Evolutionary conservation across 805 yeast species (phyloP), one percentile per base, ranked within the genome.

Genomic region (Nakazawaea molendinolei): DNA sequence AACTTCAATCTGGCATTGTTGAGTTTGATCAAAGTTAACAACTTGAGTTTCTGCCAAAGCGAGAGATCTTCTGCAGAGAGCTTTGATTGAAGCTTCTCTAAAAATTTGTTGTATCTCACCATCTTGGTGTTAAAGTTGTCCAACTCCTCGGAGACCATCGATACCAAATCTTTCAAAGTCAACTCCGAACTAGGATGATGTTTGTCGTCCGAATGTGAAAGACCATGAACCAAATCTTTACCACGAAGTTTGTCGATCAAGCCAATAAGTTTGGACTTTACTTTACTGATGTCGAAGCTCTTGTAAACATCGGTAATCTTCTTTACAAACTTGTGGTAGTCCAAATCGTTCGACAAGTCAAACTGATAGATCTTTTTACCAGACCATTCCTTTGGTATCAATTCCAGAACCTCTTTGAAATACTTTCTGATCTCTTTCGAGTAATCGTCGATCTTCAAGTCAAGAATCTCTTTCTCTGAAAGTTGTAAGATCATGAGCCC

Each of bases 401-500:
- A 44, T 0, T 46, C 50, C 13, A 49, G 48, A 28, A 70, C 50
- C 12, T 59, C 60, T 5, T 55, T 46, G 33, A 71, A 62, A 44
- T 69, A 69, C 2, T 44, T 44, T 19, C 47, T 40, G 24, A 76
- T 41, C 3, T 60, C 56, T 17, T 32, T 26, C 1, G 73, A 64
- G 42, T 75, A 75, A 19, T 59, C 62, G 21, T 44, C 45, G 18
- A 57, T 50, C 31, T 66, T 58, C 45, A 74, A 63, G 8, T 53
- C 56, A 16, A 75, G 45, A 2, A 76, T 60, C 41, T 69, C 71
- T 5, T 56, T 49, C 42, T 76, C 83, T 14, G 71, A 48, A 12
- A 82, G 42, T 24, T 68, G 60, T 15, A 79, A 46, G 3, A 72
- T 58, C 8, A 73, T 32, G 16, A 74, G 49, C 1, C 85, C 82